Evolutionary conservation across 2,329 filamentous ascomycete genomes (phyloP).

Genomic region (Curvularia spicifera): DNA sequence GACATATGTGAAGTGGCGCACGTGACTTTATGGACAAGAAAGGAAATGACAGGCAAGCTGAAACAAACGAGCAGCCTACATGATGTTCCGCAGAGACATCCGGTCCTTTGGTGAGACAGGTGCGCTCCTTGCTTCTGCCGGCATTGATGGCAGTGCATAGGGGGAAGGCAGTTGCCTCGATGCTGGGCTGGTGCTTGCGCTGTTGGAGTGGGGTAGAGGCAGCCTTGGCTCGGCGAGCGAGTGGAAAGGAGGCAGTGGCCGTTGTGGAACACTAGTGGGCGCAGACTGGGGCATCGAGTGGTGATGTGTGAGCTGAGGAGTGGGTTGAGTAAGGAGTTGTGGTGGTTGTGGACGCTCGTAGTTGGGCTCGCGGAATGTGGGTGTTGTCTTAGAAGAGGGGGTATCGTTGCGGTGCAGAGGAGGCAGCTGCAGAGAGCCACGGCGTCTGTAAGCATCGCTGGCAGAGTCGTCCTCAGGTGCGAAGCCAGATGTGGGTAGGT

Average conservation of each 20-base stretch:
- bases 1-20: conserved; percentile 21
- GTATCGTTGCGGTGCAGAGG: conserved; percentile 36
- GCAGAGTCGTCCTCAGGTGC: conserved; percentile 45
- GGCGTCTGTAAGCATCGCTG: conserved; percentile 37
- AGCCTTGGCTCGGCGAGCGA: conserved; percentile 44
- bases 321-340: conserved; percentile 43
- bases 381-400: conserved; percentile 14
- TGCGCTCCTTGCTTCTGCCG: conserved; percentile 36
- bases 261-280: conserved; percentile 33
- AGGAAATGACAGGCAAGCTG: conserved; percentile 29
- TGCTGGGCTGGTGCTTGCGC: conserved; percentile 34
- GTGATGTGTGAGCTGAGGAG: conserved; percentile 40
- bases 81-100: conserved; percentile 46
- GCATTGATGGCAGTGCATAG: conserved; percentile 29
- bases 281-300: conserved; percentile 41
- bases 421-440: conserved; percentile 45
- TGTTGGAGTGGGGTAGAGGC: conserved; percentile 30
- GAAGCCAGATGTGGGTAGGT: conserved; percentile 48
- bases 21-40: conserved; percentile 27
- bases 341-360: conserved; percentile 37
- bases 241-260: conserved; percentile 42
- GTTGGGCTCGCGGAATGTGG: conserved; percentile 35
- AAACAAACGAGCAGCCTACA: conserved; percentile 39
- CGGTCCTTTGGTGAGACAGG: conserved; percentile 44
- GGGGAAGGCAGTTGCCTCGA: conserved; percentile 43